Evolutionary conservation across 352 stramenopile species (phyloP), one percentile per base, ranked within the genome.

Genomic region (Pythium oligandrum): DNA sequence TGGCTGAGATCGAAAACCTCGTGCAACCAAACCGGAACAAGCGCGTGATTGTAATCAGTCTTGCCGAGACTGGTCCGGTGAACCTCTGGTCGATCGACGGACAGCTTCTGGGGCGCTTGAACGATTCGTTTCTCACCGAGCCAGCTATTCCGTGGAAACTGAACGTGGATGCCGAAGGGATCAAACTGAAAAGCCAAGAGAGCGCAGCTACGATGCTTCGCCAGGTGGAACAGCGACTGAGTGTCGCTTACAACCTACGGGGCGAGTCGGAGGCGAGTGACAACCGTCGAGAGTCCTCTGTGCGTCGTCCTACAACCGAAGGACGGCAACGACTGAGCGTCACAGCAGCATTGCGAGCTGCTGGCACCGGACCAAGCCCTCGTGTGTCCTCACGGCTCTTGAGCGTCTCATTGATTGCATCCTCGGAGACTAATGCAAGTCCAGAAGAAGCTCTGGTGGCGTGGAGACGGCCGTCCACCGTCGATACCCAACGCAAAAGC

Each of bases 31-130:
- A 63, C 39, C 35, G 39, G 2, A 64, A 56, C 40, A 59, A 64
- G 31, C 57, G 34, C 35, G 32, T 33, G 1, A 31, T 77, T 11
- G 37, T 82, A 8, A 42, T 59, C 11, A 65, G 68, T 31, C 43
- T 69, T 4, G 60, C 56, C 4, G 66, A 78, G 12, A 66, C 68
- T 17, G 70, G 70, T 2, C 30, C 34, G 4, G 59, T 69, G 9
- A 67, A 64, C 0, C 54, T 85, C 6, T 83, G 73, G 61, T 69
- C 64, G 1, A 37, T 67, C 2, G 57, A 69, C 0, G 71, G 71
- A 2, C 42, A 66, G n/a, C 53, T 64, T 11, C 45, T 79, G 0
- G 70, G 71, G 6, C 50, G 43, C 36, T 44, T 84, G 9, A 26
- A 26, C 17, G 17, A 26, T 26, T 26, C 17, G 17, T 26, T 26